phyloP scores from a whole-genome alignment of 768 basidiomycete species.

The Podaxis mareebaensis region DNA sequence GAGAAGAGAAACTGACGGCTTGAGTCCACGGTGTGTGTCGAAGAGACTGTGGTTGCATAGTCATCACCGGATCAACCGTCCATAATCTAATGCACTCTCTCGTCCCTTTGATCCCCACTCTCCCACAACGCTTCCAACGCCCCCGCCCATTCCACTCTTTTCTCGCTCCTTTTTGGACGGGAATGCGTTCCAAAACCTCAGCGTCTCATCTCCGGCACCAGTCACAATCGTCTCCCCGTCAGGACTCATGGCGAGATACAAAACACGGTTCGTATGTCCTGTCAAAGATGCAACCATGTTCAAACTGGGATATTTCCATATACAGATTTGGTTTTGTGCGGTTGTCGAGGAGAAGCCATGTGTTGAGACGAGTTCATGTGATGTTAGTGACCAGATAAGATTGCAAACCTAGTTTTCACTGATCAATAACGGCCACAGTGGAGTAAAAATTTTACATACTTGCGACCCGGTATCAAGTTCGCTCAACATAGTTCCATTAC shows the following conservation, averaged over 20 bases:
- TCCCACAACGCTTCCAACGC: neutral
- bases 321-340: constrained; percentile 94
- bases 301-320: constrained; percentile 92
- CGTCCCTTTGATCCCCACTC: constrained; percentile 28
- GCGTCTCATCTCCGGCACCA: constrained; percentile 95
- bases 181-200: constrained; percentile 98
- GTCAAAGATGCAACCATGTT: constrained; percentile 94
- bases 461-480: constrained; percentile 96
- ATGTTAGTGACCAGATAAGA: constrained; percentile 93
- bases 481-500: constrained; percentile 79
- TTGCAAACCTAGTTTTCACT: constrained; percentile 77
- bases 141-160: neutral
- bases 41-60: neutral
- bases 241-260: constrained; percentile 97
- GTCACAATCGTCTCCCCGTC: constrained; percentile 98
- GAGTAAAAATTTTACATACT: constrained; percentile 45
- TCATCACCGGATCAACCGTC: constrained; percentile 50
- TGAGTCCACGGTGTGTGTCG: neutral
- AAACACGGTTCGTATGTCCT: constrained; percentile 92
- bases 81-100: constrained; percentile 52
- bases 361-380: constrained; percentile 96
- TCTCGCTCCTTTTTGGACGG: constrained; percentile 60
- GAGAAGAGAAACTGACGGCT: neutral
- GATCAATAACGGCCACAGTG: constrained; percentile 16
- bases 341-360: constrained; percentile 95